These are phyloP conservation scores for Didymella glomerata DNA, from an alignment of 2,329 filamentous ascomycete genomes.

Conservation along the genomic window DNA sequence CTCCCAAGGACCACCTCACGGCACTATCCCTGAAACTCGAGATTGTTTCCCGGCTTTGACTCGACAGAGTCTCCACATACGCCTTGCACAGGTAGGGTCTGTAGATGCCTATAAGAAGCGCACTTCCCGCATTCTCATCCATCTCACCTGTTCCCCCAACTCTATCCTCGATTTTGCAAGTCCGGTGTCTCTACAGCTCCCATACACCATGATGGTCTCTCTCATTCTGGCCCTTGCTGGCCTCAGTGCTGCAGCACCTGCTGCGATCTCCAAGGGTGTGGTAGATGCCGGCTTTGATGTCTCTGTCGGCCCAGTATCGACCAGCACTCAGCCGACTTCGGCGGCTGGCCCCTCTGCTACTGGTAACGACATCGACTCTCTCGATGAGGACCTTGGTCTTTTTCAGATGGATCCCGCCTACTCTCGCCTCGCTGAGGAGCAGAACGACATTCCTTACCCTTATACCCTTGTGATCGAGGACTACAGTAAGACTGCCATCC, in stretches of 20 bases:
- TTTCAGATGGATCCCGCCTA: background rate
- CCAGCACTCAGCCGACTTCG: background rate
- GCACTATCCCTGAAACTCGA: background rate
- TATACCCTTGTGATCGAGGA: background rate
- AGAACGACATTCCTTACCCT: background rate
- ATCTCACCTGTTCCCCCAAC: background rate
- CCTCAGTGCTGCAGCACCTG: background rate
- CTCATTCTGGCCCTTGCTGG: background rate
- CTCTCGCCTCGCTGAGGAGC: background rate
- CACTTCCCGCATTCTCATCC: background rate
- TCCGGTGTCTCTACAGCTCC: background rate
- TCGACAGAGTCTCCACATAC: background rate
- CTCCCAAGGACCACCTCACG: background rate
- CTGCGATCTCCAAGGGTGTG: background rate
- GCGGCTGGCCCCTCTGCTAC: background rate
- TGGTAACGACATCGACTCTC: background rate
- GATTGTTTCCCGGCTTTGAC: background rate
- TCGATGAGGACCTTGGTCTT: background rate
- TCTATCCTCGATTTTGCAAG: background rate
- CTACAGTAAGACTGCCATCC: conserved; percentile 1
- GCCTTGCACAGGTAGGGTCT: background rate
- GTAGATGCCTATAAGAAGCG: background rate
- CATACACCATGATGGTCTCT: background rate
- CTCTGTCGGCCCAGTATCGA: background rate
- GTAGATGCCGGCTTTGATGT: too few relatives aligned